phyloP scores from a whole-genome alignment of 768 basidiomycete species.

The Suillus spraguei region DNA sequence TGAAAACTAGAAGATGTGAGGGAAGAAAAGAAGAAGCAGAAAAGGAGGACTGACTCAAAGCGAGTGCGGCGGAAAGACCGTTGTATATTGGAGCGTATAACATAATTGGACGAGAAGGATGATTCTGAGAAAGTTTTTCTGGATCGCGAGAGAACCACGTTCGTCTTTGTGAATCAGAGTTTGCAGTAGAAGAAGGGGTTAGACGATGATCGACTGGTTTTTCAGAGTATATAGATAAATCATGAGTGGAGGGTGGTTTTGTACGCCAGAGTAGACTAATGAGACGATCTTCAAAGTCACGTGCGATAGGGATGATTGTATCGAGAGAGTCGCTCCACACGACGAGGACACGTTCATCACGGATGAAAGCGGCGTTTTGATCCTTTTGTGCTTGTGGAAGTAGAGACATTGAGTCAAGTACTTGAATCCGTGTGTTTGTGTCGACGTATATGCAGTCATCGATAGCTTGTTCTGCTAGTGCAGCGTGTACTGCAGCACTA shows the following conservation, averaged over 20 bases:
- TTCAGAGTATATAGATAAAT: conserved; percentile 36
- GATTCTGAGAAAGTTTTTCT: conserved; percentile 27
- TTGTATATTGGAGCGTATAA: conserved; percentile 32
- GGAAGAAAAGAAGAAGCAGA: conserved; percentile 8
- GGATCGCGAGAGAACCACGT: conserved; percentile 61
- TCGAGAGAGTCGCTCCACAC: conserved; percentile 86
- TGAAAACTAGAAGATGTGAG: conserved; percentile 50
- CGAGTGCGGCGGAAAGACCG: conserved; percentile 29
- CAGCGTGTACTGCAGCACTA: conserved; percentile 52
- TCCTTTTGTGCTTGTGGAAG: conserved; percentile 56
- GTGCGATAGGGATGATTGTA: conserved; percentile 56
- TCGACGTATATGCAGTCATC: conserved; percentile 47
- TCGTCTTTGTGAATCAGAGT: conserved; percentile 35
- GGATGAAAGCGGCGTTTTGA: conserved; percentile 65
- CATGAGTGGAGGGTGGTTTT: conserved; percentile 31
- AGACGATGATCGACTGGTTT: conserved; percentile 17
- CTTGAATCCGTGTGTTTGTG: conserved; percentile 73
- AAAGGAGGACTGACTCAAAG: conserved; percentile 16
- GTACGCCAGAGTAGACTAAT: conserved; percentile 57
- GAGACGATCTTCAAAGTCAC: conserved; percentile 60
- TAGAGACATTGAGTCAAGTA: conserved; percentile 75
- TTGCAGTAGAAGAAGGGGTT: not conserved
- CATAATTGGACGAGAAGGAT: conserved; percentile 18
- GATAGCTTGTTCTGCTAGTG: conserved; percentile 40
- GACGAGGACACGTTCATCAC: conserved; percentile 82